phyloP scores from a whole-genome alignment of 148 eudicot genomes.

The Cornus florida region DNA sequence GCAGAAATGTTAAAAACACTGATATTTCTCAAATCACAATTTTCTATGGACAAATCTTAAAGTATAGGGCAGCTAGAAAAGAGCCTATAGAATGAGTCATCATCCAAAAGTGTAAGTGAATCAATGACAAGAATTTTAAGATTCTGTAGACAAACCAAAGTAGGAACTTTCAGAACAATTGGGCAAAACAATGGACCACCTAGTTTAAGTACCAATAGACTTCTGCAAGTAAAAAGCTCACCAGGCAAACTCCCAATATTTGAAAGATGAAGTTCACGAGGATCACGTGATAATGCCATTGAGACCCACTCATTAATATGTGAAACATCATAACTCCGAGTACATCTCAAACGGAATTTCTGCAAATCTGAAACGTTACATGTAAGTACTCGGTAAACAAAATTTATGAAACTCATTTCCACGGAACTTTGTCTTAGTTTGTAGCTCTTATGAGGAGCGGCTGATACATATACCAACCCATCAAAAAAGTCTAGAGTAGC shows the following conservation, averaged over 20 bases:
- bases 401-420: neutral
- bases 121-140: slow-evolving; percentile 10
- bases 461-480: neutral
- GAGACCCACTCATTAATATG: slow-evolving; percentile 1
- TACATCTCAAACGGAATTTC: slow-evolving; percentile 8
- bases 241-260: neutral
- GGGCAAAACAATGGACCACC: too few relatives aligned
- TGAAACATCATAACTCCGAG: neutral
- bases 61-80: slow-evolving; percentile 25
- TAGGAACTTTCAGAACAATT: neutral
- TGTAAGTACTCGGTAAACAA: slow-evolving; percentile 6
- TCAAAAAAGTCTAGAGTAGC: neutral
- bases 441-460: neutral
- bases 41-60: slow-evolving; percentile 4
- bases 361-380: neutral
- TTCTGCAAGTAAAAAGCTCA: neutral
- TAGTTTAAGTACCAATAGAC: slow-evolving; percentile 14
- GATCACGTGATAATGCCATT: neutral
- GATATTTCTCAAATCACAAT: neutral
- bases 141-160: slow-evolving; percentile 9
- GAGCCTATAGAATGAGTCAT: slow-evolving; percentile 14
- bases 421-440: neutral
- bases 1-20: neutral
- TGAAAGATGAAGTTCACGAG: slow-evolving; percentile 10
- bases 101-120: neutral